Evolutionary conservation across 2,329 filamentous ascomycete species (phyloP).

Genomic region (Fusarium sambucinum): DNA sequence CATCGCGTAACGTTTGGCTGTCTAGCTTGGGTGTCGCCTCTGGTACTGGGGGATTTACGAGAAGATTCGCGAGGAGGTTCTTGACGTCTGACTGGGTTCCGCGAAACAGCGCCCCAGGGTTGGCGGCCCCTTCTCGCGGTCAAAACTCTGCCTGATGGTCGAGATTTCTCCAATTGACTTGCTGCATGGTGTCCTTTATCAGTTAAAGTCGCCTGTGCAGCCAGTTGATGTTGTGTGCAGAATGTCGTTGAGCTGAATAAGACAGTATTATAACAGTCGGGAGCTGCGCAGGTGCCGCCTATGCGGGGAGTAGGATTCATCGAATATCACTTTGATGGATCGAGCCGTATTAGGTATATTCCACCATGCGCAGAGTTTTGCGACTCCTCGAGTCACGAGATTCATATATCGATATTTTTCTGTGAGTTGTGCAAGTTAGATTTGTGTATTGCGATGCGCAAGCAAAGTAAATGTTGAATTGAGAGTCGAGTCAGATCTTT

Average conservation of each 20-base stretch:
- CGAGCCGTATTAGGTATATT: conserved; percentile 7
- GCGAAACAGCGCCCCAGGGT: conserved; percentile 8
- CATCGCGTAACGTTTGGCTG: not conserved
- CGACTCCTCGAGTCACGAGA: conserved; percentile 12
- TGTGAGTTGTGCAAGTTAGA: conserved; percentile 18
- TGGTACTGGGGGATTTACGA: not conserved
- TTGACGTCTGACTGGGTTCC: conserved; percentile 2
- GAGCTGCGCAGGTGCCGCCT: conserved; percentile 32
- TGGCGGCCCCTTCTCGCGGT: conserved; percentile 36
- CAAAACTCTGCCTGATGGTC: conserved; percentile 14
- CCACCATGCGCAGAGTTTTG: conserved; percentile 19
- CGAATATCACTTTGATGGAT: conserved; percentile 21
- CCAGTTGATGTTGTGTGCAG: conserved; percentile 32
- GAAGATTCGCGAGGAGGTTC: not conserved
- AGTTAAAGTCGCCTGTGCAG: not conserved
- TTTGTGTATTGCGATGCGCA: not conserved
- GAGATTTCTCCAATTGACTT: conserved; percentile 2
- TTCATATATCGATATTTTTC: conserved; percentile 13
- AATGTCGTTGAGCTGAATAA: conserved; percentile 27
- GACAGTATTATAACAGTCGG: conserved; percentile 27
- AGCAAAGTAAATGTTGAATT: conserved; percentile 1
- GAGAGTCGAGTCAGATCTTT: conserved; percentile 75
- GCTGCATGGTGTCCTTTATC: conserved; percentile 2
- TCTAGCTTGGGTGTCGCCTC: not conserved
- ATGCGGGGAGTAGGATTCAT: conserved; percentile 35